A percentile compares a stretch with the other conserved stretches of the same genome.
Evolutionary conservation across 2,329 filamentous ascomycete genomes (phyloP).

Genomic region (Cladosporium colombiae): DNA sequence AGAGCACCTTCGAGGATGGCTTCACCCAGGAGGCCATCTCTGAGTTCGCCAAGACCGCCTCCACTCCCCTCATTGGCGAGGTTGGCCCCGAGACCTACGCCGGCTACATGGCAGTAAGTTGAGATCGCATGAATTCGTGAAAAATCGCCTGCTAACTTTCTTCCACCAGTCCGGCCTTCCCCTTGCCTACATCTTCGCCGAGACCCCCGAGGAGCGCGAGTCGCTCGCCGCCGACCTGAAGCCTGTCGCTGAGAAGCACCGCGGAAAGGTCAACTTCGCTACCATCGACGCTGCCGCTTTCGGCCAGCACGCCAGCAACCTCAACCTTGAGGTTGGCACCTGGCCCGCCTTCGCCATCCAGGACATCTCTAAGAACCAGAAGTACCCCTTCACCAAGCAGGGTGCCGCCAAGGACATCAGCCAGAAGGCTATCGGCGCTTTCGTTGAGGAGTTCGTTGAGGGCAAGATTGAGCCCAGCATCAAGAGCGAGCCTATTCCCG

Average conservation of each 20-base stretch:
- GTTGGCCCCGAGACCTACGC: slow-evolving; percentile 96
- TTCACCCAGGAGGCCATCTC: slow-evolving; percentile 80
- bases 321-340: slow-evolving; percentile 93
- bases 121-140: not conserved
- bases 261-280: slow-evolving; percentile 94
- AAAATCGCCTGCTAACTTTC: not conserved
- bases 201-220: slow-evolving; percentile 85
- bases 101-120: slow-evolving; percentile 78
- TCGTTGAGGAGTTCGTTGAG: slow-evolving; percentile 79
- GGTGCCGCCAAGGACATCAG: slow-evolving; percentile 81
- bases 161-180: slow-evolving; percentile 71
- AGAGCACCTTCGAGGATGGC: slow-evolving; percentile 77
- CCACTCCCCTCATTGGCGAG: slow-evolving; percentile 90
- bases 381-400: slow-evolving; percentile 72
- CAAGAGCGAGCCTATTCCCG: slow-evolving; percentile 96
- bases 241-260: slow-evolving; percentile 85
- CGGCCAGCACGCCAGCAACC: slow-evolving; percentile 91
- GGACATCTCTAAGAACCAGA: slow-evolving; percentile 91
- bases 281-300: slow-evolving; percentile 95
- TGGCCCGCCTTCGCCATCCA: slow-evolving; percentile 99
- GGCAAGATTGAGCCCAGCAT: slow-evolving; percentile 94
- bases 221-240: slow-evolving; percentile 75
- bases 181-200: slow-evolving; percentile 96
- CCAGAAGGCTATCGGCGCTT: slow-evolving; percentile 70
- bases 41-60: slow-evolving; percentile 78